Evolutionary conservation across 179 eudicot species (phyloP).

Genomic region (Corrigiola litoralis): DNA sequence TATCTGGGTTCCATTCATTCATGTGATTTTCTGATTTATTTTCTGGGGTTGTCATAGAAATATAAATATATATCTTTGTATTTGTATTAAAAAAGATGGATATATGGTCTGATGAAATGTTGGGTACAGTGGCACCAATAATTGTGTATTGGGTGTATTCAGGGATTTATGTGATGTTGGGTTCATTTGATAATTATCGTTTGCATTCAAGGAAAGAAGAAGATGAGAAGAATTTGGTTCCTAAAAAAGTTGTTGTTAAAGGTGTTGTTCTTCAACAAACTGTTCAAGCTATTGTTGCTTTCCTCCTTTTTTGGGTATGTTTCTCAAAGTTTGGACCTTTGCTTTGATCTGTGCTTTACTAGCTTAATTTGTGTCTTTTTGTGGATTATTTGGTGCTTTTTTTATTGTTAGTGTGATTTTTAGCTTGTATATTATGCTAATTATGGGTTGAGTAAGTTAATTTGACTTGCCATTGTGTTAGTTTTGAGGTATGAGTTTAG

Average conservation of each 20-base stretch:
- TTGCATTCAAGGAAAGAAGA: slow-evolving; percentile 73
- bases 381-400: neutral
- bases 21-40: no score
- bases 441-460: neutral
- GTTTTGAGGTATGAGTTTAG: slow-evolving; percentile 2
- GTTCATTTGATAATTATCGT: slow-evolving; percentile 59
- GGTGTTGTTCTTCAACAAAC: slow-evolving; percentile 81
- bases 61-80: no score
- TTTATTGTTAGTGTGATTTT: slow-evolving; percentile 1
- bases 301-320: slow-evolving; percentile 59
- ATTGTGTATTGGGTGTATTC: slow-evolving; percentile 77
- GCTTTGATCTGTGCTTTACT: no score
- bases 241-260: slow-evolving; percentile 58
- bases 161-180: slow-evolving; percentile 63
- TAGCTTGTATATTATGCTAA: neutral
- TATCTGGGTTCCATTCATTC: no score
- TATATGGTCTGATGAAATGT: slow-evolving; percentile 54
- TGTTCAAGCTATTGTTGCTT: slow-evolving; percentile 73
- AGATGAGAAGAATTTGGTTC: slow-evolving; percentile 77
- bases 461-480: slow-evolving; percentile 2
- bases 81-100: neutral
- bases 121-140: slow-evolving; percentile 70
- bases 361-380: neutral
- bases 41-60: no score
- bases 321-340: neutral